Percentiles rank a stretch among this genome's conserved stretches.
Conservation (phyloP, 495 filamentous ascomycete species). For the Trichoderma parareesei region DNA sequence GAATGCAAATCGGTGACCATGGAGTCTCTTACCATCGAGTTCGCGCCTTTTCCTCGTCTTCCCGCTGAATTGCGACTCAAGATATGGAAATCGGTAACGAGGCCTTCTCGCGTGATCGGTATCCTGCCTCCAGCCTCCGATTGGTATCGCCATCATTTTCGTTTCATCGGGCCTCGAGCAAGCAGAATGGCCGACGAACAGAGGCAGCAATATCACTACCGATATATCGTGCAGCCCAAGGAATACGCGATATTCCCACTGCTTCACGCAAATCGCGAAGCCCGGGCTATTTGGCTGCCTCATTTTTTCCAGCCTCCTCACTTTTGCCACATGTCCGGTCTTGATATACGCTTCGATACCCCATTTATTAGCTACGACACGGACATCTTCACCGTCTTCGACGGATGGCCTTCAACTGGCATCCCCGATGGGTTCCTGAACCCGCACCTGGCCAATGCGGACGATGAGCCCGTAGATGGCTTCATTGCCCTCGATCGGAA, state of each 20-base stretch:
- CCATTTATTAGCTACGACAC: neutral
- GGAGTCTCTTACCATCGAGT: neutral
- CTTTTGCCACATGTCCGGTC: neutral
- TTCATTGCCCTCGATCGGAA: neutral
- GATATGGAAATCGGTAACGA: neutral
- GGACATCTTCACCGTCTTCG: neutral
- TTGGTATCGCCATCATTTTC: neutral
- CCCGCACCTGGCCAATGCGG: neutral
- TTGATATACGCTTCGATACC: neutral
- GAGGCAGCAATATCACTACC: neutral
- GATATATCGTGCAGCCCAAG: neutral
- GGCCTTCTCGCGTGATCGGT: neutral
- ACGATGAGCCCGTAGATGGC: neutral
- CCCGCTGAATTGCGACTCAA: neutral
- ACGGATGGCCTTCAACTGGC: neutral
- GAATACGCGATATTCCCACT: neutral
- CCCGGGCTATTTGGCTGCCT: neutral
- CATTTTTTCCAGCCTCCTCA: neutral
- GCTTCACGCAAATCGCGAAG: neutral
- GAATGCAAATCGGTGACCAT: neutral
- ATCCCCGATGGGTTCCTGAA: neutral
- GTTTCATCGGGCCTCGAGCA: neutral
- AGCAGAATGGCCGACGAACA: neutral
- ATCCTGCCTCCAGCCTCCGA: neutral
- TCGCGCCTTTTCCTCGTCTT: neutral